A percentile compares a stretch with the other conserved stretches of the same genome.
Evolutionary conservation across 805 yeast genomes (phyloP).

Genomic region (Lachancea dasiensis): DNA sequence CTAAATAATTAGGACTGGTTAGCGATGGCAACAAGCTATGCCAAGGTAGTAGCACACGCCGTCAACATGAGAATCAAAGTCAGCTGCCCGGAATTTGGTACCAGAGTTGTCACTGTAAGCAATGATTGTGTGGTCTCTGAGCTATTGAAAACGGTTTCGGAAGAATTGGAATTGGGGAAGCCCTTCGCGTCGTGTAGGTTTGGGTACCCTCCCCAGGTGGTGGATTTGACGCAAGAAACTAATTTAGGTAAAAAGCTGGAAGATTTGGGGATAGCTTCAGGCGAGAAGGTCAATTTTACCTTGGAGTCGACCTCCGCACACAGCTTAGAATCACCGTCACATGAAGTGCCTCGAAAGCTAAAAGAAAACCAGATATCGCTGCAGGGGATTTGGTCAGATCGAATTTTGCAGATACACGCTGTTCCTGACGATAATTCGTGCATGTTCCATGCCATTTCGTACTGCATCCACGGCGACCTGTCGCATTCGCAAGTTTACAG

Average conservation of each 20-base stretch:
- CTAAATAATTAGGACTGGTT: too few species aligned
- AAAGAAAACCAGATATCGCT: slow-evolving; percentile 7
- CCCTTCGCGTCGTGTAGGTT: slow-evolving; percentile 32
- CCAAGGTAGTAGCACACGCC: not conserved
- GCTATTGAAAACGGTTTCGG: not conserved
- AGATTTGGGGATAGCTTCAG: slow-evolving; percentile 46
- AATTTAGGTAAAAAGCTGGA: slow-evolving; percentile 22
- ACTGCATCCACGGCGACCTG: slow-evolving; percentile 40
- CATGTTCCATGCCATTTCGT: slow-evolving; percentile 59
- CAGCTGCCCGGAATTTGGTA: slow-evolving; percentile 20
- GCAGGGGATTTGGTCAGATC: slow-evolving; percentile 5
- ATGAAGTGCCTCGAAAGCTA: not conserved
- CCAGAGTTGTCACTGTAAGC: slow-evolving; percentile 34
- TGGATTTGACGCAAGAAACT: slow-evolving; percentile 30
- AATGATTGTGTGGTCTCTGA: slow-evolving; percentile 32
- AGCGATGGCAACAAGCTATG: too few species aligned
- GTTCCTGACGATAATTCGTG: slow-evolving; percentile 79
- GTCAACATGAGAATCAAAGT: slow-evolving; percentile 38
- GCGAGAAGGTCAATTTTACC: slow-evolving; percentile 56
- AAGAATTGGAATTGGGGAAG: slow-evolving; percentile 4
- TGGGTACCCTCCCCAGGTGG: slow-evolving; percentile 58
- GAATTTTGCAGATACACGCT: slow-evolving; percentile 41
- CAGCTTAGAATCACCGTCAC: not conserved
- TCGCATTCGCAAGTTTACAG: slow-evolving; percentile 47
- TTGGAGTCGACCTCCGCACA: slow-evolving; percentile 23